phyloP scores from a whole-genome alignment of 805 yeast species.

The Clavispora santaluciae region DNA sequence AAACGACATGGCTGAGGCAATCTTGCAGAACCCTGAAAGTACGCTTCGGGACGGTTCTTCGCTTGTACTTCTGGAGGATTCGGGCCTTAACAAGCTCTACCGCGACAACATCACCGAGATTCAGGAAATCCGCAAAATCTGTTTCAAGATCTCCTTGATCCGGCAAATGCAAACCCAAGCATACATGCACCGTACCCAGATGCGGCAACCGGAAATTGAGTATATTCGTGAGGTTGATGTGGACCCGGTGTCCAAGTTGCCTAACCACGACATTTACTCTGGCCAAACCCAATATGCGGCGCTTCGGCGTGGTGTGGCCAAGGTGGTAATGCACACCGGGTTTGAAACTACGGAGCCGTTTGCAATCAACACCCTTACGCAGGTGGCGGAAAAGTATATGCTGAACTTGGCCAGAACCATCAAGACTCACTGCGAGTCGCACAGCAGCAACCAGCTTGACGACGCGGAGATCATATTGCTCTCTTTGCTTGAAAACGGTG shows the following conservation, averaged over 20 bases:
- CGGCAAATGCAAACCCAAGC: conserved; percentile 87
- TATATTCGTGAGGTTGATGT: conserved; percentile 63
- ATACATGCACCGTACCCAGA: conserved; percentile 67
- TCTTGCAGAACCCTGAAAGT: conserved; percentile 20
- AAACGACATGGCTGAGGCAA: conserved; percentile 30
- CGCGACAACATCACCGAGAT: conserved; percentile 67
- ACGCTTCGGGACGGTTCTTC: conserved; percentile 21
- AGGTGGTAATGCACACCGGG: conserved; percentile 86
- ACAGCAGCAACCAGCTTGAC: conserved; percentile 39
- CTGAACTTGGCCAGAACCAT: conserved; percentile 68
- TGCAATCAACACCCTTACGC: conserved; percentile 77
- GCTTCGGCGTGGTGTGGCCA: conserved; percentile 65
- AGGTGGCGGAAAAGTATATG: conserved; percentile 76
- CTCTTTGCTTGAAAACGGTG: conserved; percentile 80
- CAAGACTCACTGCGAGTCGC: conserved; percentile 66
- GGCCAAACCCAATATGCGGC: conserved; percentile 61
- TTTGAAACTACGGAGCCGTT: conserved; percentile 77
- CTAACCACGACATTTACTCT: conserved; percentile 59
- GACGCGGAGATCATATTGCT: conserved; percentile 48
- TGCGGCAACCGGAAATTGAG: conserved; percentile 64
- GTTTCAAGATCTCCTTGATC: conserved; percentile 83
- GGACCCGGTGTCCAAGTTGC: conserved; percentile 75
- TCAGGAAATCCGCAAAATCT: conserved; percentile 82
- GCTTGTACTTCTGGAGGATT: conserved; percentile 32
- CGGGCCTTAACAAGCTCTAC: conserved; percentile 59